These are phyloP conservation scores for Sugiyamaella neomexicana DNA, from an alignment of 1,139 yeast species.

Conservation along the genomic window DNA sequence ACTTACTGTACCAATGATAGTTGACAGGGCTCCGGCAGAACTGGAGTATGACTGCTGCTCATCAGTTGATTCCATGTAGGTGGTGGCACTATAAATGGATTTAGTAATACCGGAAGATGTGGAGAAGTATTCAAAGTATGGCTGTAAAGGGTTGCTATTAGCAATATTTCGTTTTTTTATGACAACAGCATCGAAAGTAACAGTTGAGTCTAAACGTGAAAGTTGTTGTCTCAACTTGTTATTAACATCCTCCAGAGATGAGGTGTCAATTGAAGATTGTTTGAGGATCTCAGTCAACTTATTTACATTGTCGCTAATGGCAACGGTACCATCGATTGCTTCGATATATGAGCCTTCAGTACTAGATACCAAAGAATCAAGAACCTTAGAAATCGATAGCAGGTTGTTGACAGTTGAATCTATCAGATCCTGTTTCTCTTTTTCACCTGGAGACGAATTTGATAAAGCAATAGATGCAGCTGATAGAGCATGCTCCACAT, in stretches of 20 bases:
- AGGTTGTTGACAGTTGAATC: neutral
- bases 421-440: neutral
- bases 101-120: slow-evolving; percentile 1
- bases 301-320: slow-evolving; percentile 10
- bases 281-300: slow-evolving; percentile 4
- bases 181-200: neutral
- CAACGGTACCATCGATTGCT: slow-evolving; percentile 8
- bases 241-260: neutral
- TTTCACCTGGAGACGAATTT: neutral
- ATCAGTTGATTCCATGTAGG: neutral
- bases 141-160: neutral
- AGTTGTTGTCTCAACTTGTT: slow-evolving; percentile 2
- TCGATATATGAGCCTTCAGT: neutral
- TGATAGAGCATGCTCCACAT: slow-evolving; percentile 7
- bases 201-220: neutral
- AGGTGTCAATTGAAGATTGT: neutral
- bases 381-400: neutral
- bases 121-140: slow-evolving; percentile 8
- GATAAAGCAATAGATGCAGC: slow-evolving; percentile 1
- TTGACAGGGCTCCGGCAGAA: neutral
- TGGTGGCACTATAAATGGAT: slow-evolving; percentile 4
- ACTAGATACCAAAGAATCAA: neutral
- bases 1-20: neutral
- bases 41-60: neutral
- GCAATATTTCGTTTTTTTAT: neutral